Percentiles rank a stretch among this genome's conserved stretches.
These are phyloP conservation scores for Penicillium argentinense DNA, from an alignment of 495 filamentous ascomycete genomes.

Conservation along the genomic window DNA sequence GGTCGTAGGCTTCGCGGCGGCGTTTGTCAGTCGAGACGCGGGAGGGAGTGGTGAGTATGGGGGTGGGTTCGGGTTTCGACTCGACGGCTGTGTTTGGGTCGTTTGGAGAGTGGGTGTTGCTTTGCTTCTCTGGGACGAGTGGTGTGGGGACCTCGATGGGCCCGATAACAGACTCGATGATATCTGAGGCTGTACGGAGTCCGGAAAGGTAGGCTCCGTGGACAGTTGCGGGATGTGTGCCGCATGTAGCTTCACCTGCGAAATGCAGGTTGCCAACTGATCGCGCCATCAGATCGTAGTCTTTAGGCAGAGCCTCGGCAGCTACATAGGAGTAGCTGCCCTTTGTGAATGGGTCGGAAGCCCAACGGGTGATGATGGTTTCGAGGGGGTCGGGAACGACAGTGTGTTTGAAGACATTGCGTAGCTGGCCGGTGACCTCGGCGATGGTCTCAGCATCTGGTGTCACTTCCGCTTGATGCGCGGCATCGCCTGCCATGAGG, in stretches of 20 bases:
- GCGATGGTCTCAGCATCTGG: conserved; percentile 69
- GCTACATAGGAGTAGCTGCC: conserved; percentile 95
- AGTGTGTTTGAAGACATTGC: conserved; percentile 60
- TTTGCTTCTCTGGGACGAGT: conserved; percentile 64
- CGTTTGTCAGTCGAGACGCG: conserved; percentile 46
- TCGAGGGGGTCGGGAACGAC: conserved; percentile 76
- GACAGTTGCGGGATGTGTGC: conserved; percentile 93
- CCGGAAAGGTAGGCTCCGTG: conserved; percentile 96
- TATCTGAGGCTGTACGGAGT: conserved; percentile 80
- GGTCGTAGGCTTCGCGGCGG: conserved; percentile 67
- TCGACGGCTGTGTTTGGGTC: background rate
- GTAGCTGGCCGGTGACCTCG: conserved; percentile 76
- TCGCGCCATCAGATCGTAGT: conserved; percentile 92
- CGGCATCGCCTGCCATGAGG: conserved; percentile 96
- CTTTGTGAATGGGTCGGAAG: conserved; percentile 79
- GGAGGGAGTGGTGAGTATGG: conserved; percentile 13
- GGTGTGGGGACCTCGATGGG: conserved; percentile 75
- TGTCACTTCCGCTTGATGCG: conserved; percentile 75
- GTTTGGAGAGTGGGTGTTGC: conserved; percentile 8
- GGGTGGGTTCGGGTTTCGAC: background rate
- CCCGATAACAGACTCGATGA: conserved; percentile 75
- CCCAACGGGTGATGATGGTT: conserved; percentile 93
- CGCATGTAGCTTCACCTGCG: conserved; percentile 93
- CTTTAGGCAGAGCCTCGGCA: conserved; percentile 72
- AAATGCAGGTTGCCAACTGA: conserved; percentile 88